Base-by-base conservation (phyloP, 2,329 filamentous ascomycete species). In the Penicillium sumatraense region DNA sequence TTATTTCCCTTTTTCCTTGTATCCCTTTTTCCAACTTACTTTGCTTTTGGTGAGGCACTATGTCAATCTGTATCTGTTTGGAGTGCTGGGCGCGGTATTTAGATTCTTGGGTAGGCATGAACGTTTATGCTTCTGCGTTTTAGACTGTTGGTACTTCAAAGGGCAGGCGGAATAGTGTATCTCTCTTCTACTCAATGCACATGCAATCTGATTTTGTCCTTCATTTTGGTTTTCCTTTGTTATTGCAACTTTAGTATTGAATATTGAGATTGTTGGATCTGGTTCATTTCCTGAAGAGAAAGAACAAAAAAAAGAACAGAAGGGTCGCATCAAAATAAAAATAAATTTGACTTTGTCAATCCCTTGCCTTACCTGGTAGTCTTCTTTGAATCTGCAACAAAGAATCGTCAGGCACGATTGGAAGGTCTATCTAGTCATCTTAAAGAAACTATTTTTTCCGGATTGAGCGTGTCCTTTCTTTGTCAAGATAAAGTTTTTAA, bases 81-180 rank as follows among this genome's bases (percentile, higher is more conserved):
- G 26, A 29, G 42, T 46, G 2, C 10, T 31, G 26, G 42, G 27
- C 11, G 10, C 9, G 26, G 33, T 3, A 9, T 5, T 20, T 27
- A 29, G 42, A 46, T 46, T 26, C 33, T 16, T 46, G n/a, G n/a
- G 21, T 18, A n/a, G 40, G 23, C 6, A 20, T 33, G 16, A 26
- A 8, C 42, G 21, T 20, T 46, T 21, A 16, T 6, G 10, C 13
- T 29, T 46, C 27, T 29, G 26, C 23, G 29, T 13, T 44, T 49
- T 60, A 60, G 57, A 61, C 58, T 48, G 51, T 52, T 51, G 46
- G n/a, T 49, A 51, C 20, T 35, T 35, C n/a, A 50, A 46, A 40
- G 36, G 53, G 51, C 9, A 33, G 57, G 56, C 11, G 36, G 49
- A 21, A 42, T 29, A 14, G 23, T 16, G 1, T 27, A 29, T 60